Percentiles rank a stretch among this genome's conserved stretches.
phyloP scores from a whole-genome alignment of 805 yeast species.

The Saccharomycopsis oosterbeekiorum region DNA sequence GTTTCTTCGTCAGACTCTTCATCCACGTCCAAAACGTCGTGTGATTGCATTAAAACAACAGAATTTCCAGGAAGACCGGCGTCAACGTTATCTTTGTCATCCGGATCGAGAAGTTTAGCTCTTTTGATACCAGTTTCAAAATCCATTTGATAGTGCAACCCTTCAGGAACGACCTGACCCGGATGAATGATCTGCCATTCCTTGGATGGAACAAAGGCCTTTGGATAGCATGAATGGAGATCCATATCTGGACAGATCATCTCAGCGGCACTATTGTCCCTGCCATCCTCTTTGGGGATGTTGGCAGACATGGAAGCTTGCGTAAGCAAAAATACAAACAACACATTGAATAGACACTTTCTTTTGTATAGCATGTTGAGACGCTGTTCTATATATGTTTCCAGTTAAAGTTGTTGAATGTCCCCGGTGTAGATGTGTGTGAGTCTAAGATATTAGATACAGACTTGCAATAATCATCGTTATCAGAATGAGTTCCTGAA shows the following conservation, averaged over 20 bases:
- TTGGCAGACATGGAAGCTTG: neutral
- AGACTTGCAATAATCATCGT: no score
- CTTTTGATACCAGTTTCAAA: slow-evolving; percentile 61
- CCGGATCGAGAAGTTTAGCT: slow-evolving; percentile 47
- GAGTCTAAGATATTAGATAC: no score
- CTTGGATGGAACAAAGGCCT: slow-evolving; percentile 47
- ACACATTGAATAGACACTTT: neutral
- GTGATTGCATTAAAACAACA: neutral
- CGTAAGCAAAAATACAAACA: neutral
- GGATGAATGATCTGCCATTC: slow-evolving; percentile 63
- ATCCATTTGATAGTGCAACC: slow-evolving; percentile 50
- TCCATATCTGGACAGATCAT: slow-evolving; percentile 34
- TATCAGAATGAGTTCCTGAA: no score
- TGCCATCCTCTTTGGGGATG: neutral
- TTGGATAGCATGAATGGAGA: slow-evolving; percentile 50
- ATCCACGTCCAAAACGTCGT: neutral
- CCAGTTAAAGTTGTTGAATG: no score
- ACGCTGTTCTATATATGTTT: no score
- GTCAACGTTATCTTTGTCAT: slow-evolving; percentile 18
- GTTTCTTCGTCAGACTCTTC: neutral
- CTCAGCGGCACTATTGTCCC: neutral
- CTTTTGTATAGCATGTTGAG: neutral
- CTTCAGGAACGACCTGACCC: slow-evolving; percentile 74
- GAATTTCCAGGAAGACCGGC: neutral
- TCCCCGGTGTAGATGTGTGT: no score